Base-by-base conservation (phyloP, 257 asterid genomes). In the Solanum ahanhuiri region DNA sequence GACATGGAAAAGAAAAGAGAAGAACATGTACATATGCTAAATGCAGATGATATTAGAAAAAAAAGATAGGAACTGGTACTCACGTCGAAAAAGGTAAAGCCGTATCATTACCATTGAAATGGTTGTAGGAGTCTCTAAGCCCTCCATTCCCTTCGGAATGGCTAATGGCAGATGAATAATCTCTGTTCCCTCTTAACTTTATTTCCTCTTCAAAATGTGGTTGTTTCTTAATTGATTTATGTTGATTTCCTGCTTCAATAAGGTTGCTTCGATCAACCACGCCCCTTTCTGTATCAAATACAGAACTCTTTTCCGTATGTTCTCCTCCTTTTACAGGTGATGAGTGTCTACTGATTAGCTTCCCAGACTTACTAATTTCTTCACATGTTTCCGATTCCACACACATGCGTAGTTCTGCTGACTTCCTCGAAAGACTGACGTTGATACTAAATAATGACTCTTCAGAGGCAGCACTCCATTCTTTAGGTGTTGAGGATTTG, bases 391-490 rank as follows among this genome's bases (percentile, higher is more conserved):
- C 85, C 41, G 12, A 79, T 77, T 89, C 91, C 37, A 73, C 87
- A 7, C 64, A 67, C 83, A 63, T 91, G 20, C 22, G 48, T 37
- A 87, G 37, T 84, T 91, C 92, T 81, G 83, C 90, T 12, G 89
- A 89, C 67, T 79, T 90, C 35, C 33, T 85, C 22, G 88, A 63
- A 64, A 86, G 37, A 45, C 89, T 89, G 37, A 86, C 60, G 25
- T 82, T 88, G 84, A 92, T 92, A 76, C 96, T 90, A 83, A 93
- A 92, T 84, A 91, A 69, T 15, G 93, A 90, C 15, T 90, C 93
- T 22, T 91, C 89, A 3, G 94, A 89, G 83, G 90, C 87, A 83
- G 20, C 87, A 87, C 92, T 89, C 93, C 93, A 90, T 20, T 88
- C 94, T 10, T 43, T 87, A 20, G 90, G 88, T 11, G 90, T 85